Conservation (phyloP, 768 basidiomycete genomes). For the Russula griseocarnosa region DNA sequence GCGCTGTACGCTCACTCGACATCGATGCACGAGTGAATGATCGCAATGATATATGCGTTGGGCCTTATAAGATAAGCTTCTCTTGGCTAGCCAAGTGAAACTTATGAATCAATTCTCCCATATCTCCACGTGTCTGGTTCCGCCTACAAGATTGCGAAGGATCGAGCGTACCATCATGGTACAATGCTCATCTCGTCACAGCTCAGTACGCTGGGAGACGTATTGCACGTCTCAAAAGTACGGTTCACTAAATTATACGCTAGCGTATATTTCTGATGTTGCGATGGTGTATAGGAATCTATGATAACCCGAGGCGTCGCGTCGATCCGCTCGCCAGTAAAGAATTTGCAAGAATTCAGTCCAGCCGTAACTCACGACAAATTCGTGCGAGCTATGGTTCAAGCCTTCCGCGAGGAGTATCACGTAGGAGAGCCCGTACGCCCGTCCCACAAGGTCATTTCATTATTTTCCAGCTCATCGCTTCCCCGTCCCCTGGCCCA, state of each 20-base stretch:
- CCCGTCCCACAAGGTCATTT: background rate
- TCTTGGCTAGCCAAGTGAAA: slow-evolving; percentile 19
- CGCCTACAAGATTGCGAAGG: slow-evolving; percentile 91
- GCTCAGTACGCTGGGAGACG: slow-evolving; percentile 64
- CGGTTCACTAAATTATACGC: slow-evolving; percentile 18
- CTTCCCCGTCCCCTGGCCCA: background rate
- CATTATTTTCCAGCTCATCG: background rate
- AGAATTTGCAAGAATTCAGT: slow-evolving; percentile 64
- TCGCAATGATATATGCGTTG: slow-evolving; percentile 87
- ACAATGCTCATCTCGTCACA: slow-evolving; percentile 93
- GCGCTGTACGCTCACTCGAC: slow-evolving; percentile 72
- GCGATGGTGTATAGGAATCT: slow-evolving; percentile 48
- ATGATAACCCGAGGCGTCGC: slow-evolving; percentile 84
- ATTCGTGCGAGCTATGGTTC: slow-evolving; percentile 66
- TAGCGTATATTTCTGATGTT: background rate
- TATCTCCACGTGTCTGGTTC: slow-evolving; percentile 83
- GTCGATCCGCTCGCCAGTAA: slow-evolving; percentile 90
- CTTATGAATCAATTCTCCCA: slow-evolving; percentile 14
- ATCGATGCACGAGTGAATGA: slow-evolving; percentile 80
- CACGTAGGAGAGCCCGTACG: slow-evolving; percentile 37
- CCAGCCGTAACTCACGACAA: slow-evolving; percentile 54
- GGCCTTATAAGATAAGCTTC: slow-evolving; percentile 78
- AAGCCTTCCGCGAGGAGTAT: slow-evolving; percentile 65
- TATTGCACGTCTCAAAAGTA: slow-evolving; percentile 67
- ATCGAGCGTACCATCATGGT: slow-evolving; percentile 93